Base-by-base conservation (phyloP, 805 yeast genomes). In the Schwanniomyces vanrijiae region DNA sequence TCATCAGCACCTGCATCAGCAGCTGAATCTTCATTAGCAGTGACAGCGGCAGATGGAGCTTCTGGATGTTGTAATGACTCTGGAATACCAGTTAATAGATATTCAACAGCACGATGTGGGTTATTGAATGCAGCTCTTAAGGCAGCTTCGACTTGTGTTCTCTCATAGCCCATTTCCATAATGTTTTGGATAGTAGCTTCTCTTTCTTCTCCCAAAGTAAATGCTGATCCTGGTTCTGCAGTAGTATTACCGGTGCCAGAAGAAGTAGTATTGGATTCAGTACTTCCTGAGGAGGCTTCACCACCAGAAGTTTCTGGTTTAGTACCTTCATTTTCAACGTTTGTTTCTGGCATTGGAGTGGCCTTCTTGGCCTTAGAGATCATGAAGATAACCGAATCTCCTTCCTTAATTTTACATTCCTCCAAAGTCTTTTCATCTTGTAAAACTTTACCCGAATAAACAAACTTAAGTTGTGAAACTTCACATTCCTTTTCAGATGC, bases 51-150 rank as follows among this genome's bases (percentile, higher is more conserved):
- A 11, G 65, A 61, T 22, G 56, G 47, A 8, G 50, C 56, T 21
- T 62, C 64, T 14, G 67, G 70, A 14, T 62, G 70, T 52, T 67
- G 78, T 52, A 80, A 65, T 25, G 72, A 64, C 58, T 85, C 92
- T 19, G 97, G 96, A 38, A 92, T 81, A 2, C 97, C 98, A 40
- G 91, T 89, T 54, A 94, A 73, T 43, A 94, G 75, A 65, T 92
- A 91, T 65, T 94, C 99, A 11, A 94, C 98, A 0, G 99, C 99
- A 59, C 99, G 83, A 64, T 92, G 98, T 18, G 99, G 98, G 68
- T 94, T 91, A 71, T 92, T 92, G 73, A 83, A 94, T 1, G 99
- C 98, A 13, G 96, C 96, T 57, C 95, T 83, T 64, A 94, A 73
- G 0, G 99, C 99, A 40, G 83, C 80, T 68, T 89, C 95, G 21